Base-by-base conservation (phyloP, 352 stramenopile species). In the Plasmopara viticola region DNA sequence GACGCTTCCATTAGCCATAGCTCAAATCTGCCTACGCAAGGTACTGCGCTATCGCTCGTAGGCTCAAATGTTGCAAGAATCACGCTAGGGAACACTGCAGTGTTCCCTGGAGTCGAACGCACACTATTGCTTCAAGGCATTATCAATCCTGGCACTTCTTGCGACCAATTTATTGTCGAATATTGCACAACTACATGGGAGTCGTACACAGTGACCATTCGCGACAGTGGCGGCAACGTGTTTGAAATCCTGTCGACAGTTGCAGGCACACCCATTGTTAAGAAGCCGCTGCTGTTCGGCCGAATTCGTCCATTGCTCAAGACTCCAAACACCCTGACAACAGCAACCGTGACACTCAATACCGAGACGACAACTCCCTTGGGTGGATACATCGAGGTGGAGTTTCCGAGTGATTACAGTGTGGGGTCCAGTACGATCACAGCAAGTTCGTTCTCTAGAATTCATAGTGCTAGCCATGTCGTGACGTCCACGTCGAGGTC, bases 81-180 rank as follows among this genome's bases (percentile, higher is more conserved):
- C 15, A 74, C 60, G 1, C 43, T 79, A 14, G 72, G 64, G 9
- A 66, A 64, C 3, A 62, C 66, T 9, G 47, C 61, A 15, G 56
- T 82, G 5, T 9, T 46, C 0, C 17, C 75, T 20, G 74, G 75
- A 25, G 64, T 55, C 9, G 65, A 59, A n/a, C 63, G 77, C 0
- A 45, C 39, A 9, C 79, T 86, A 43, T 68, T 62, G 1, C 14
- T 89, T 13, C 56, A 61, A 4, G 61, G 62, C 15, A 59, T 89
- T n/a, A 49, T 81, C 20, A 87, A 82, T 46, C 78, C 76, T 9
- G 76, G 78, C 9, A 60, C 56, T 13, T 81, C 70, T 0, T 90
- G 76, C 48, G 58, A 74, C 17, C 15, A 85, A 48, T 87, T 72
- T 46, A 68, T 80, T 18, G 61, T 80, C 9, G 66, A 82, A 25